Conservation (phyloP, 2,329 filamentous ascomycete species). For the Periglandula ipomoeae region DNA sequence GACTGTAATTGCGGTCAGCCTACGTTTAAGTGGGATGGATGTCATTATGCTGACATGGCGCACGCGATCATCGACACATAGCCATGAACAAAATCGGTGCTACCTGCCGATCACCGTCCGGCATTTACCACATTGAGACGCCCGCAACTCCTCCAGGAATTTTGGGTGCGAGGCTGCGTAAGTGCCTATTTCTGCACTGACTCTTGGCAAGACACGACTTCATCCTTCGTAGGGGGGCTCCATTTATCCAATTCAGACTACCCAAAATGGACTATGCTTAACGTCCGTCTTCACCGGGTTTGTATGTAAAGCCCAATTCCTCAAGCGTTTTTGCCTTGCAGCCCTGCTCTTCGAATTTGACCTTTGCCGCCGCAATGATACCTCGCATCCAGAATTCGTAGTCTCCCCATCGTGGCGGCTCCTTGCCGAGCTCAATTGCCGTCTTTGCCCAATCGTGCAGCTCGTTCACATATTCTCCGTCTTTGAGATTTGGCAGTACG, state of each 20-base stretch:
- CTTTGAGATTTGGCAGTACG: conserved; percentile 28
- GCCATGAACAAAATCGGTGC: background rate
- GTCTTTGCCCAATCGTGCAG: conserved; percentile 52
- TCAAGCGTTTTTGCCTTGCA: conserved; percentile 54
- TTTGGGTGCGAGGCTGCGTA: background rate
- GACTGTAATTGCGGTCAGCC: too few species aligned
- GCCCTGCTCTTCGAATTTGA: conserved; percentile 59
- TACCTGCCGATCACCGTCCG: background rate
- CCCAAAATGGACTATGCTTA: too few species aligned
- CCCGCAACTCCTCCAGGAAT: background rate
- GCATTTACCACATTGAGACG: background rate
- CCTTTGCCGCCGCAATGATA: conserved; percentile 59
- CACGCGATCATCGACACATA: too few species aligned
- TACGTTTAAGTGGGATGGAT: too few species aligned
- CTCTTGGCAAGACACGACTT: background rate
- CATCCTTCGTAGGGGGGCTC: background rate
- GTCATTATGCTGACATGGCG: too few species aligned
- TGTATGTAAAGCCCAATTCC: conserved; percentile 63
- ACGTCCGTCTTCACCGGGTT: conserved; percentile 13
- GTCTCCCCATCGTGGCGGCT: conserved; percentile 62
- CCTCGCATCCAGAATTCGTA: conserved; percentile 64
- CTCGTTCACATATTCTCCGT: conserved; percentile 62
- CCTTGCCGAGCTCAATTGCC: conserved; percentile 49
- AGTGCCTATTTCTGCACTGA: background rate
- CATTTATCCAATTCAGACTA: too few species aligned